Conservation (phyloP, 305 asterid species). For the Solanum hybrid region DNA sequence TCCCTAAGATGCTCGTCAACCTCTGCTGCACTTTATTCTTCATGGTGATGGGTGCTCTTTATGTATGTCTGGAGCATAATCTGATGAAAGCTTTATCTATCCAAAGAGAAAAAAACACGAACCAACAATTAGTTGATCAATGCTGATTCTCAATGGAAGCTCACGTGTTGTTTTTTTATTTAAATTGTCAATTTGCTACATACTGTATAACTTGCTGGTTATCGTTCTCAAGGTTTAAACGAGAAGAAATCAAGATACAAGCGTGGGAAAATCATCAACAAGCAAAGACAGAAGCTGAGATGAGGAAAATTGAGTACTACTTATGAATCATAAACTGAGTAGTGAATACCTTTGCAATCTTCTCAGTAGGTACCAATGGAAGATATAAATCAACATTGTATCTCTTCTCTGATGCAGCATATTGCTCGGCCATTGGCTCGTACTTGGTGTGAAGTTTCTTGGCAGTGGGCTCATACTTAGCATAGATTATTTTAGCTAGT, state of each 20-base stretch:
- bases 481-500: slow-evolving; percentile 52
- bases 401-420: too few relatives aligned
- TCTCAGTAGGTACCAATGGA: too few relatives aligned
- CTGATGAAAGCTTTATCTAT: background rate
- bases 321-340: too few relatives aligned
- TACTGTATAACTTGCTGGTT: background rate
- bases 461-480: slow-evolving; percentile 68
- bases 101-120: background rate
- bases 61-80: background rate
- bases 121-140: background rate
- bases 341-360: too few relatives aligned
- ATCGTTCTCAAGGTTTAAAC: slow-evolving; percentile 18
- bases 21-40: background rate
- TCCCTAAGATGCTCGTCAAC: background rate
- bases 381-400: too few relatives aligned
- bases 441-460: slow-evolving; percentile 7
- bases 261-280: slow-evolving; percentile 38
- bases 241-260: slow-evolving; percentile 33
- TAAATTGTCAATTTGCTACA: background rate
- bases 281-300: slow-evolving; percentile 36
- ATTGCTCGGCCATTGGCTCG: too few relatives aligned
- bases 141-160: background rate
- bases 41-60: background rate
- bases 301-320: slow-evolving; percentile 25
- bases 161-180: too few relatives aligned